phyloP scores from a whole-genome alignment of 495 filamentous ascomycete species.

The Cladorrhinum samala region DNA sequence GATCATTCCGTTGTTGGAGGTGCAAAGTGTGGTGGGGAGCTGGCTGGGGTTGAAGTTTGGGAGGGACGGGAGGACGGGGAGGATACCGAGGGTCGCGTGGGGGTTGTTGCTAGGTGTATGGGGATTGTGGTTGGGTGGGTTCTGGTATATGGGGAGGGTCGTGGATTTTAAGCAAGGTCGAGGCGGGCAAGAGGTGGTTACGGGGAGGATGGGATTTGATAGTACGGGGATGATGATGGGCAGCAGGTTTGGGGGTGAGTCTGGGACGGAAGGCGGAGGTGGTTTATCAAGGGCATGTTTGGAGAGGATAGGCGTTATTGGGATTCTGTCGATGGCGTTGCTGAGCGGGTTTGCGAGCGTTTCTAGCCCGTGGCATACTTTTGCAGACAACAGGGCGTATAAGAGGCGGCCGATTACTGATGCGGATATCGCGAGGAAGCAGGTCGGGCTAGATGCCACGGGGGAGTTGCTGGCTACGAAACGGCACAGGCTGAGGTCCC shows the following conservation, averaged over 20 bases:
- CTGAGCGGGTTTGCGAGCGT: constrained; percentile 78
- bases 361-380: constrained; percentile 73
- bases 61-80: constrained; percentile 40
- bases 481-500: constrained; percentile 55
- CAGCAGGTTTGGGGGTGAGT: constrained; percentile 11
- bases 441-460: constrained; percentile 66
- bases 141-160: constrained; percentile 67
- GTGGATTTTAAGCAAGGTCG: constrained; percentile 40
- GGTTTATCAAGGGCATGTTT: constrained; percentile 64
- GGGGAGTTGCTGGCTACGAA: constrained; percentile 69
- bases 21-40: constrained; percentile 57
- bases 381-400: constrained; percentile 48
- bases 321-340: constrained; percentile 74
- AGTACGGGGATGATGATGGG: constrained; percentile 23
- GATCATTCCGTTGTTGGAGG: constrained; percentile 64
- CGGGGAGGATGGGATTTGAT: constrained; percentile 14
- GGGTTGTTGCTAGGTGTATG: constrained; percentile 52
- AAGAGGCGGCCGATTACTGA: constrained; percentile 54
- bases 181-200: constrained; percentile 34
- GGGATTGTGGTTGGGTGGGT: constrained; percentile 55
- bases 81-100: constrained; percentile 47
- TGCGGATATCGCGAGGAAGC: constrained; percentile 62
- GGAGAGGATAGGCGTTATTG: constrained; percentile 72
- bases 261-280: constrained; percentile 23
- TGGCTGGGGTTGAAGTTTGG: constrained; percentile 51